Evolutionary conservation across 2,329 filamentous ascomycete species (phyloP).

Genomic region (Xylaria sp.): DNA sequence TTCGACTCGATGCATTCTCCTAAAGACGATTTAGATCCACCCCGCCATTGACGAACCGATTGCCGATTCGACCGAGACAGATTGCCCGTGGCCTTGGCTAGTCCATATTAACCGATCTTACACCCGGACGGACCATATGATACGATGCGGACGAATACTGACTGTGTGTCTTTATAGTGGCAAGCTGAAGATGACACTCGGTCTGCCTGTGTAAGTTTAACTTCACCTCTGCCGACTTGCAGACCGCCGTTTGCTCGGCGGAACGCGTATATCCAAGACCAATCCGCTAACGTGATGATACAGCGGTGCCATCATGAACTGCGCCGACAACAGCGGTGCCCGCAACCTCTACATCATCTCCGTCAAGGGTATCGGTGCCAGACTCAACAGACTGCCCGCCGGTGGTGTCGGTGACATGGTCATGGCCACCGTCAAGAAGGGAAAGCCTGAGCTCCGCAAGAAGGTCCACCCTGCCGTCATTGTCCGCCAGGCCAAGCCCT

Average conservation of each 20-base stretch:
- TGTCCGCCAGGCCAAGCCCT: slow-evolving; percentile 98
- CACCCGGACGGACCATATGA: not conserved
- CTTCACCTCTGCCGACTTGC: slow-evolving; percentile 7
- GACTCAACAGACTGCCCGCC: slow-evolving; percentile 22
- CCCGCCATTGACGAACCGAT: not conserved
- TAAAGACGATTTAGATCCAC: not conserved
- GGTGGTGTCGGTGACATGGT: slow-evolving; percentile 25
- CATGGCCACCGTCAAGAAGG: slow-evolving; percentile 36
- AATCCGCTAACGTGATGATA: slow-evolving; percentile 19
- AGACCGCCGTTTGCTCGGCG: slow-evolving; percentile 16
- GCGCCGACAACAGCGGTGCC: slow-evolving; percentile 46
- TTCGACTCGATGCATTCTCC: not conserved
- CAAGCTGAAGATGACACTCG: slow-evolving; percentile 99
- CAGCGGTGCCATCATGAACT: slow-evolving; percentile 99
- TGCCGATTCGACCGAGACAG: not conserved
- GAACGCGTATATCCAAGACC: not conserved
- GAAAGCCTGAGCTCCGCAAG: slow-evolving; percentile 99
- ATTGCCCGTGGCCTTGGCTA: not conserved
- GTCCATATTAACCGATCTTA: not conserved
- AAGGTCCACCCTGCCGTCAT: slow-evolving; percentile 99
- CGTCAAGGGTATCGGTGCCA: slow-evolving; percentile 20
- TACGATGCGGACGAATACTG: slow-evolving; percentile 1
- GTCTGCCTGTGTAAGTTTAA: slow-evolving; percentile 93
- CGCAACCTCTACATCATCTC: slow-evolving; percentile 20
- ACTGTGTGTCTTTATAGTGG: slow-evolving; percentile 50